These are phyloP conservation scores for Paragyromitra xinjiangensis DNA, from an alignment of 495 filamentous ascomycete genomes.

Conservation along the genomic window DNA sequence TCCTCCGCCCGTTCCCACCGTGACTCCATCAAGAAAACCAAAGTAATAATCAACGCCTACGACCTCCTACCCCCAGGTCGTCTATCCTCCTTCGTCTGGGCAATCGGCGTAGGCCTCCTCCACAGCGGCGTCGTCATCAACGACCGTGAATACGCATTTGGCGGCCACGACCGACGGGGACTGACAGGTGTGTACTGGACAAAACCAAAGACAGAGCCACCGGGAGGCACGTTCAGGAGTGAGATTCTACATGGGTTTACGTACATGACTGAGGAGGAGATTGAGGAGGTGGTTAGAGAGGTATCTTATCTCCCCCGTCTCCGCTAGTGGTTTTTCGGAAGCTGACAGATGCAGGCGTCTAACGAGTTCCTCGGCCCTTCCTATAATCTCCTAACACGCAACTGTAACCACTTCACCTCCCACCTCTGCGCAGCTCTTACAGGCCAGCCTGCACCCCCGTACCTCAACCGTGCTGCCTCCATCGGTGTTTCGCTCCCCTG, in stretches of 20 bases:
- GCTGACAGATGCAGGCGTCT: slow-evolving; percentile 60
- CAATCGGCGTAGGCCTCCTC: slow-evolving; percentile 73
- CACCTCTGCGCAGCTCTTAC: slow-evolving; percentile 74
- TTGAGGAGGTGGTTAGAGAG: slow-evolving; percentile 71
- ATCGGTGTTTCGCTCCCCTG: slow-evolving; percentile 80
- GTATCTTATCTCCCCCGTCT: slow-evolving; percentile 10
- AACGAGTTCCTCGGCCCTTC: slow-evolving; percentile 72
- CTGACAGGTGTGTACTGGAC: slow-evolving; percentile 83
- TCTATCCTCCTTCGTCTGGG: slow-evolving; percentile 74
- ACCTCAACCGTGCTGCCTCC: slow-evolving; percentile 80
- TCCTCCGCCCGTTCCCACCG: slow-evolving; percentile 56
- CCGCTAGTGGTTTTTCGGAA: neutral
- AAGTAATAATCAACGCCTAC: slow-evolving; percentile 81
- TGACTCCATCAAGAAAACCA: slow-evolving; percentile 69
- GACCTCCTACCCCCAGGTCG: slow-evolving; percentile 77
- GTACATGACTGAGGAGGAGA: slow-evolving; percentile 68
- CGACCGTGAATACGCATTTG: slow-evolving; percentile 80
- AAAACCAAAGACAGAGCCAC: slow-evolving; percentile 70
- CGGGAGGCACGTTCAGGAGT: slow-evolving; percentile 74
- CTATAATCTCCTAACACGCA: slow-evolving; percentile 79
- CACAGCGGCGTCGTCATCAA: slow-evolving; percentile 83
- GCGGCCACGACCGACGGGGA: slow-evolving; percentile 74
- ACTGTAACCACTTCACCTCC: slow-evolving; percentile 85
- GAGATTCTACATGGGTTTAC: slow-evolving; percentile 79
- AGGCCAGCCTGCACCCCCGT: slow-evolving; percentile 69